These are phyloP conservation scores for Pythium volutum DNA, from an alignment of 352 stramenopile genomes.

Conservation along the genomic window DNA sequence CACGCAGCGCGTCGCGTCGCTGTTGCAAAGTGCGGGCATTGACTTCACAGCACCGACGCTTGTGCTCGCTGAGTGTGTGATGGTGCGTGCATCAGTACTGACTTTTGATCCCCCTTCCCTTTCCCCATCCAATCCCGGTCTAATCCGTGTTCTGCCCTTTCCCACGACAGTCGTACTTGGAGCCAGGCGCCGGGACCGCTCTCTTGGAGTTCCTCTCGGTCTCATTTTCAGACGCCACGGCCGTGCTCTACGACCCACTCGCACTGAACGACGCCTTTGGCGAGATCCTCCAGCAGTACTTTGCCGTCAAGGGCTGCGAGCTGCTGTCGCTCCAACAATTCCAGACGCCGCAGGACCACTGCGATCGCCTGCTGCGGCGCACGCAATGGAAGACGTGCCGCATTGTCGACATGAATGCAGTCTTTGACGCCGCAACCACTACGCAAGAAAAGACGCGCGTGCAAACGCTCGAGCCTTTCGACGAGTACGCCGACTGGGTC, in stretches of 20 bases:
- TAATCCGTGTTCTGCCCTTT: too few species aligned
- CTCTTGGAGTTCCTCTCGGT: slow-evolving; percentile 46
- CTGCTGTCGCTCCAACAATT: slow-evolving; percentile 44
- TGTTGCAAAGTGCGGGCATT: slow-evolving; percentile 27
- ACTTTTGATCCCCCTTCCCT: too few species aligned
- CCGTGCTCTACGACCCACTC: slow-evolving; percentile 67
- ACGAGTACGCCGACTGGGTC: slow-evolving; percentile 66
- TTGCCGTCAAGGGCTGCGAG: slow-evolving; percentile 64
- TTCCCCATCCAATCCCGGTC: too few species aligned
- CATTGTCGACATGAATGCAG: slow-evolving; percentile 65
- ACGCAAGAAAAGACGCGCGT: slow-evolving; percentile 43
- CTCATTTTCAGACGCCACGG: slow-evolving; percentile 36
- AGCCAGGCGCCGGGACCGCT: slow-evolving; percentile 37
- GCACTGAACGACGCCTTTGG: slow-evolving; percentile 44
- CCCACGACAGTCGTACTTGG: slow-evolving; percentile 55
- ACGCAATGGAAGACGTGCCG: slow-evolving; percentile 38
- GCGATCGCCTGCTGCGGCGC: slow-evolving; percentile 29
- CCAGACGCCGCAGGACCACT: slow-evolving; percentile 37
- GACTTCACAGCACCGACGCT: slow-evolving; percentile 48
- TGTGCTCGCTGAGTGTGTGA: slow-evolving; percentile 63
- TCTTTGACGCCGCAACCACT: slow-evolving; percentile 38
- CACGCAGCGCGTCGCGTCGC: slow-evolving; percentile 27
- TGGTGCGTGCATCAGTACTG: too few species aligned
- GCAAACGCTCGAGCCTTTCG: slow-evolving; percentile 56
- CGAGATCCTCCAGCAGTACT: slow-evolving; percentile 54